Evolutionary conservation across 352 stramenopile genomes (phyloP).

Genomic region (Globisporangium iwayamae): DNA sequence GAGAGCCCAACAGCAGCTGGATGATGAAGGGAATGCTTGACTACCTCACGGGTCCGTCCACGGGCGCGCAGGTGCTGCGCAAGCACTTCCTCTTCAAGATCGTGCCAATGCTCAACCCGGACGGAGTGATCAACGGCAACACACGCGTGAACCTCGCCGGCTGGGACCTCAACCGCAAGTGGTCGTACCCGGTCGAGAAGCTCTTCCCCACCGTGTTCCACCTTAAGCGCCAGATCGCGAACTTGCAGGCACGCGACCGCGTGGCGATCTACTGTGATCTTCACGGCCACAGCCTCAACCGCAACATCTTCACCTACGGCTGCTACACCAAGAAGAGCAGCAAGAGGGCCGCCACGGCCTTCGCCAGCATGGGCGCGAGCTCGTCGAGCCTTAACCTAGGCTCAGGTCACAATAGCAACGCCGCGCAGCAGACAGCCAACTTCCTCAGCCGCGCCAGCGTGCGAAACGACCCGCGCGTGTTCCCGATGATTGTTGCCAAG

Average conservation of each 20-base stretch:
- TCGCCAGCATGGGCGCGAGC: background rate
- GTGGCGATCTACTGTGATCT: conserved; percentile 84
- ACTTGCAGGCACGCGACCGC: conserved; percentile 49
- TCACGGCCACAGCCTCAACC: conserved; percentile 78
- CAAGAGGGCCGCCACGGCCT: conserved; percentile 9
- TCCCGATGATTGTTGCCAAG: conserved; percentile 76
- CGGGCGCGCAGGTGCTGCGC: conserved; percentile 61
- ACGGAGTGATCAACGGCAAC: conserved; percentile 92
- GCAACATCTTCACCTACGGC: conserved; percentile 87
- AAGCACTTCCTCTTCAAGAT: conserved; percentile 88
- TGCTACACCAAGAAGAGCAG: conserved; percentile 50
- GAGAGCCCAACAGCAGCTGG: conserved; percentile 87
- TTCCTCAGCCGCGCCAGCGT: conserved; percentile 13
- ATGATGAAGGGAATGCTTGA: conserved; percentile 94
- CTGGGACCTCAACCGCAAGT: conserved; percentile 83
- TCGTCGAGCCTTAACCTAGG: conserved; percentile 4
- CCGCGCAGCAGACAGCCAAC: background rate
- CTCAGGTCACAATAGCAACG: background rate
- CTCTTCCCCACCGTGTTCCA: conserved; percentile 80
- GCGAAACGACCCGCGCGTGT: conserved; percentile 65
- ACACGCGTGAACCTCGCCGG: conserved; percentile 85
- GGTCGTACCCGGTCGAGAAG: conserved; percentile 70
- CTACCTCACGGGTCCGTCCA: conserved; percentile 73
- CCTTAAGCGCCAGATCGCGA: conserved; percentile 67
- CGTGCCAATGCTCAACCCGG: conserved; percentile 91